phyloP scores from a whole-genome alignment of 345 rosid species.

The Tarenaya hassleriana region DNA sequence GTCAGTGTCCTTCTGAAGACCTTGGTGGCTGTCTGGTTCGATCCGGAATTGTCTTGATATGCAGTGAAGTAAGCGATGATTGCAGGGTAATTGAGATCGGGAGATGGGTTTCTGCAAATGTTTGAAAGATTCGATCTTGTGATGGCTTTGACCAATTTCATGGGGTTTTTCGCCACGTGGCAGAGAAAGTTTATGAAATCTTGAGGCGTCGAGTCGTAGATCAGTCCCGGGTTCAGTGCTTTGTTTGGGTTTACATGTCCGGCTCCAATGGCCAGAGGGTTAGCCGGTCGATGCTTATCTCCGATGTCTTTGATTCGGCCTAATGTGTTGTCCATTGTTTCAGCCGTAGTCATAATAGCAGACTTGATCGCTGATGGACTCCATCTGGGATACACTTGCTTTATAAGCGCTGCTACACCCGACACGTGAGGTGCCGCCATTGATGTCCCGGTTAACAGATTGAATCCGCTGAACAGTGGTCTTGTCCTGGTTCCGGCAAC shows the following conservation, averaged over 20 bases:
- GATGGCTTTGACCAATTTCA: slow-evolving; percentile 29
- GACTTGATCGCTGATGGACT: slow-evolving; percentile 49
- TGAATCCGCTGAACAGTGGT: slow-evolving; percentile 27
- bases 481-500: slow-evolving; percentile 1
- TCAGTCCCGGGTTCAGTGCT: slow-evolving; percentile 51
- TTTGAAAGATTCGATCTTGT: slow-evolving; percentile 30
- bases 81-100: slow-evolving; percentile 53
- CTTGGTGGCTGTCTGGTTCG: slow-evolving; percentile 18
- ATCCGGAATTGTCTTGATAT: too few species aligned
- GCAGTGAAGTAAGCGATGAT: slow-evolving; percentile 43
- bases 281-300: too few species aligned
- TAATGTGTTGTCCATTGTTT: slow-evolving; percentile 35
- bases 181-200: slow-evolving; percentile 50
- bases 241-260: slow-evolving; percentile 39
- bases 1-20: slow-evolving; percentile 42
- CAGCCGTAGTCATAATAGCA: slow-evolving; percentile 48
- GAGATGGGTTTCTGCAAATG: slow-evolving; percentile 31
- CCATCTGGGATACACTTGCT: slow-evolving; percentile 46
- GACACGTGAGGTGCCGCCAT: slow-evolving; percentile 58
- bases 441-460: slow-evolving; percentile 48
- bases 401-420: slow-evolving; percentile 46
- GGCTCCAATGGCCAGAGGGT: slow-evolving; percentile 63
- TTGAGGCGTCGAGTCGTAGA: slow-evolving; percentile 42
- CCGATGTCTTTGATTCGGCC: too few species aligned
- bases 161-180: slow-evolving; percentile 28